A percentile compares a stretch with the other conserved stretches of the same genome.
Conservation (phyloP, 805 yeast genomes). For the Starmerella gropengiesseri region DNA sequence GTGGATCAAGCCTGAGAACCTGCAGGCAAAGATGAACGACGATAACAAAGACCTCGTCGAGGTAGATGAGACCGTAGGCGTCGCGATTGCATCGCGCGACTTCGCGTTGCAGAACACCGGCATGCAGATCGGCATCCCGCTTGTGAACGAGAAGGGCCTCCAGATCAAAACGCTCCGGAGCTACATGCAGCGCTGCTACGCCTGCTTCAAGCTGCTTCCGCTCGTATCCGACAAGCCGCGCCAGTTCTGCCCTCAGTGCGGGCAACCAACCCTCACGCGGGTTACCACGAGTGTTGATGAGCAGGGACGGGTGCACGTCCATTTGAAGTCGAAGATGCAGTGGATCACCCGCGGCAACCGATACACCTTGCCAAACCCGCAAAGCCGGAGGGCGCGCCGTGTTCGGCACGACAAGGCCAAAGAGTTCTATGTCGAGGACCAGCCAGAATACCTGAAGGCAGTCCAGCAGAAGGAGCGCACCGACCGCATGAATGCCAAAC, state of each 20-base stretch:
- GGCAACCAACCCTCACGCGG: conserved; percentile 80
- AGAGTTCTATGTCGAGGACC: conserved; percentile 72
- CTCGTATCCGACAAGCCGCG: conserved; percentile 43
- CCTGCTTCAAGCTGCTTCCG: conserved; percentile 78
- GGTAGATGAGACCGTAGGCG: conserved; percentile 41
- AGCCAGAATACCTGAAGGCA: conserved; percentile 83
- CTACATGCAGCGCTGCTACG: conserved; percentile 95
- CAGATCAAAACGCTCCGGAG: conserved; percentile 76
- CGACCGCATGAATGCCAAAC: conserved; percentile 72
- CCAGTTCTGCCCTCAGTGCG: conserved; percentile 92
- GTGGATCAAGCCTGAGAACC: conserved; percentile 88
- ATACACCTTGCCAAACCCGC: conserved; percentile 77
- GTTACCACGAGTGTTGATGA: conserved; percentile 71
- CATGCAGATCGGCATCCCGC: conserved; percentile 75
- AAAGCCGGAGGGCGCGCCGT: conserved; percentile 63
- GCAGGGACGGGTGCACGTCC: conserved; percentile 78
- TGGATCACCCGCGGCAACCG: conserved; percentile 86
- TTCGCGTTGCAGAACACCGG: conserved; percentile 96
- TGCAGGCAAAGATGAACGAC: conserved; percentile 55
- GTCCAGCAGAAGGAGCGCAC: conserved; percentile 82
- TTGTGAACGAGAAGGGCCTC: conserved; percentile 78
- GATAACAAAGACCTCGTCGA: conserved; percentile 53
- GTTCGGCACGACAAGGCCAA: conserved; percentile 73
- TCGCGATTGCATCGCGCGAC: conserved; percentile 88
- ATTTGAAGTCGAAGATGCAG: conserved; percentile 79